Percentiles rank a stretch among this genome's conserved stretches.
Conservation (phyloP, 2,329 filamentous ascomycete genomes). For the Cryphonectria japonica region DNA sequence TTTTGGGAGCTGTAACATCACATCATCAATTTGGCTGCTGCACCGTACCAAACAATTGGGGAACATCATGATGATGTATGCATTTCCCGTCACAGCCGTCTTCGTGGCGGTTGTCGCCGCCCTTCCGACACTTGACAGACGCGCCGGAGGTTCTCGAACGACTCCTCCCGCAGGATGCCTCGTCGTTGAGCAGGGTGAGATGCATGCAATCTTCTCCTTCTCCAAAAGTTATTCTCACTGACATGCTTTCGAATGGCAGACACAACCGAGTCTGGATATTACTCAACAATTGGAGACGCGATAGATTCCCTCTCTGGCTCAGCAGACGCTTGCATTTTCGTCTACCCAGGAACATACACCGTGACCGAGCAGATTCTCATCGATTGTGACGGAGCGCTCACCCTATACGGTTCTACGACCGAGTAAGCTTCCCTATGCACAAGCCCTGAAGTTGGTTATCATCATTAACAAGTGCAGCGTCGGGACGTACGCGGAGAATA, state of each 20-base stretch:
- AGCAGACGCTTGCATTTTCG: conserved; percentile 38
- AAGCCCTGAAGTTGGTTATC: not conserved
- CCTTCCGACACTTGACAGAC: not conserved
- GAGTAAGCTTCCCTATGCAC: conserved; percentile 29
- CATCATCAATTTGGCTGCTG: not conserved
- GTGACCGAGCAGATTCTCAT: conserved; percentile 38
- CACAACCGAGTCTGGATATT: conserved; percentile 13
- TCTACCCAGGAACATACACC: conserved; percentile 39
- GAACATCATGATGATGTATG: not conserved
- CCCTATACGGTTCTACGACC: conserved; percentile 39
- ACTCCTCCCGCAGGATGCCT: conserved; percentile 11
- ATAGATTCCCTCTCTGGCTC: conserved; percentile 35
- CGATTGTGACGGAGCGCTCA: conserved; percentile 36
- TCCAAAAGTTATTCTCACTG: not conserved
- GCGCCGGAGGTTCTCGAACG: not conserved
- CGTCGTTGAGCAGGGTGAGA: conserved; percentile 8
- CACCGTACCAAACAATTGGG: not conserved
- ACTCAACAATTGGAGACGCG: conserved; percentile 34
- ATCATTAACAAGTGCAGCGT: not conserved
- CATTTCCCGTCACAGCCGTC: not conserved
- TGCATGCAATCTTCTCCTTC: not conserved
- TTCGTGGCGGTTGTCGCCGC: not conserved
- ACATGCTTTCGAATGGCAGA: not conserved
- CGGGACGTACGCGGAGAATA: conserved; percentile 38
- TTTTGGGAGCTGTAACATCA: not conserved